These are phyloP conservation scores for Lasiodiplodia hormozganensis DNA, from an alignment of 2,329 filamentous ascomycete genomes.

Conservation along the genomic window DNA sequence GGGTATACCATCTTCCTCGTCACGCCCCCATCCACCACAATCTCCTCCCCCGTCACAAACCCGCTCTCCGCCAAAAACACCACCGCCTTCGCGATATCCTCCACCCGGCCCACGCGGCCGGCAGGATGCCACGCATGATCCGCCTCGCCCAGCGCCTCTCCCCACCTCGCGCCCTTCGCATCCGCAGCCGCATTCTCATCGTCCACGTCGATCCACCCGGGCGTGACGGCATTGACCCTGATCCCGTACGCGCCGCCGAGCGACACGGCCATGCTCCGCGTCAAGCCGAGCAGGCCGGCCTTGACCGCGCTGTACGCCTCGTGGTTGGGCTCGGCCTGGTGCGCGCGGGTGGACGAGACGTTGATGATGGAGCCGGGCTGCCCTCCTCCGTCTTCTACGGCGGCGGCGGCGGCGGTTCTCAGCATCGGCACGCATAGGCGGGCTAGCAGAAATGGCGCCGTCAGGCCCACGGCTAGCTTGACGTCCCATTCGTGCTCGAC, in stretches of 20 bases:
- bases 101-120: constrained; percentile 58
- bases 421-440: constrained; percentile 43
- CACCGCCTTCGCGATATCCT: constrained; percentile 53
- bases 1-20: constrained; percentile 55
- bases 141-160: constrained; percentile 53
- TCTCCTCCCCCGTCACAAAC: constrained; percentile 54
- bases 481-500: constrained; percentile 44
- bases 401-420: constrained; percentile 28
- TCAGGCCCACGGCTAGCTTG: constrained; percentile 44
- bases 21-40: constrained; percentile 56
- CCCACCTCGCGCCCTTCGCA: constrained; percentile 51
- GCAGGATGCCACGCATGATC: constrained; percentile 59
- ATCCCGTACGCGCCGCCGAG: constrained; percentile 53
- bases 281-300: constrained; percentile 58
- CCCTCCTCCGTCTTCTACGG: constrained; percentile 26
- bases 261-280: constrained; percentile 57
- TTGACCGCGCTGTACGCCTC: constrained; percentile 60
- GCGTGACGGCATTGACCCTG: constrained; percentile 57
- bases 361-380: constrained; percentile 48
- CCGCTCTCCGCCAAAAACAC: constrained; percentile 50
- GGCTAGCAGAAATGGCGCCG: constrained; percentile 42
- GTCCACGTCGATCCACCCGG: constrained; percentile 60
- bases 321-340: constrained; percentile 57
- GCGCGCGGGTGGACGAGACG: constrained; percentile 58
- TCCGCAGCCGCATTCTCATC: constrained; percentile 53